phyloP scores from a whole-genome alignment of 768 basidiomycete genomes.

The Daedalea quercina region DNA sequence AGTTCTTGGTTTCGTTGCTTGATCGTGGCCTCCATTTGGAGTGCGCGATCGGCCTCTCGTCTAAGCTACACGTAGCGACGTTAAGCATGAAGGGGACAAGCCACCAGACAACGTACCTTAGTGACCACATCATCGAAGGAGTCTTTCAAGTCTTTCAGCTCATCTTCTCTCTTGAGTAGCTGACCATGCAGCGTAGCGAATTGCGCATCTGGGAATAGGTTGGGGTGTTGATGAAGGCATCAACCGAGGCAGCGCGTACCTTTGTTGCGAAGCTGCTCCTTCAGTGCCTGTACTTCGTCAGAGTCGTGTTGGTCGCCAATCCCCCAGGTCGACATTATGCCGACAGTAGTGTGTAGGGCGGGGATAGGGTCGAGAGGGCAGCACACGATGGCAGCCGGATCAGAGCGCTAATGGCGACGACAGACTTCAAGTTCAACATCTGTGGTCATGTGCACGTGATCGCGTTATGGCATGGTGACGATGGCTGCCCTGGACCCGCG shows the following conservation, averaged over 20 bases:
- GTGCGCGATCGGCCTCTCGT: conserved; percentile 46
- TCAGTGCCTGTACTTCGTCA: conserved; percentile 29
- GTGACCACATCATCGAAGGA: conserved; percentile 29
- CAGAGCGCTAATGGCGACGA: not conserved
- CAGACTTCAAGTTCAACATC: not conserved
- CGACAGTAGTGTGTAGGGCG: not conserved
- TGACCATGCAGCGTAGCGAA: conserved; percentile 27
- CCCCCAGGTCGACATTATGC: conserved; percentile 30
- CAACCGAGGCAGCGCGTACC: conserved; percentile 16
- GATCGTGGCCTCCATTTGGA: conserved; percentile 48
- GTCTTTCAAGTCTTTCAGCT: conserved; percentile 27
- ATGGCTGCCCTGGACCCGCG: too few relatives aligned
- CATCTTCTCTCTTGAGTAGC: conserved; percentile 30
- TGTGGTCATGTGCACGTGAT: not conserved
- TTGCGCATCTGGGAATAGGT: conserved; percentile 26
- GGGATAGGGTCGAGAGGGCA: not conserved
- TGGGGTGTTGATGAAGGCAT: not conserved
- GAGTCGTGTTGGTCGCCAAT: conserved; percentile 34
- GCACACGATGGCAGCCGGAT: not conserved
- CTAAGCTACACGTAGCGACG: conserved; percentile 37
- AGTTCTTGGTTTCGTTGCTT: conserved; percentile 47
- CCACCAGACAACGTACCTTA: conserved; percentile 23
- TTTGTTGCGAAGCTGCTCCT: conserved; percentile 30
- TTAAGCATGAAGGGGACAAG: not conserved
- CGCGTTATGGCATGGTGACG: not conserved